Conservation (phyloP, 306 rosid genomes). For the Ammopiptanthus mongolicus region DNA sequence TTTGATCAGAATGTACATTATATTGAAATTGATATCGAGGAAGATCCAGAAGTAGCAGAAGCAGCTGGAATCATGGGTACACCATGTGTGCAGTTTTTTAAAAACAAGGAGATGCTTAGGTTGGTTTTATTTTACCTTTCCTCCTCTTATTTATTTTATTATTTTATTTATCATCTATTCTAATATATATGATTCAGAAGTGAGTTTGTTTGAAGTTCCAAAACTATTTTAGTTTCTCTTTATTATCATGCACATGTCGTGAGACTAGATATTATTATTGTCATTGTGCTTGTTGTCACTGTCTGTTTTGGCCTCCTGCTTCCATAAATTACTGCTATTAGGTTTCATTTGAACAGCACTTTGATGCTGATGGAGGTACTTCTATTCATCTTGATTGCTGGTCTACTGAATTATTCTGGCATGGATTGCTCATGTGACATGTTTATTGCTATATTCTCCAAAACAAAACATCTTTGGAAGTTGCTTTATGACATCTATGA, state of each 20-base stretch:
- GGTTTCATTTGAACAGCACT: not conserved
- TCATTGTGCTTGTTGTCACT: not conserved
- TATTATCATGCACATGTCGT: not conserved
- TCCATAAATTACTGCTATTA: not conserved
- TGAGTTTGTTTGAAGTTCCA: not conserved
- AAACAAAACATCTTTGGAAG: not conserved
- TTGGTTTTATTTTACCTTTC: slow-evolving; percentile 31
- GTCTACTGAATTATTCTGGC: not conserved
- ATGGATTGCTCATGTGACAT: not conserved
- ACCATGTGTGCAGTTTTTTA: slow-evolving; percentile 95
- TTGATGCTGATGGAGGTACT: not conserved
- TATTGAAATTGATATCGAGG: slow-evolving; percentile 95
- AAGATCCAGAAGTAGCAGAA: slow-evolving; percentile 92
- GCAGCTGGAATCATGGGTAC: slow-evolving; percentile 99
- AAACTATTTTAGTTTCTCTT: not conserved
- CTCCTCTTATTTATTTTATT: not conserved
- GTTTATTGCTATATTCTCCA: not conserved
- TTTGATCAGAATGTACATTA: slow-evolving; percentile 83
- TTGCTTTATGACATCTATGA: not conserved
- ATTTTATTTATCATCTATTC: not conserved
- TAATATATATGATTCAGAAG: not conserved
- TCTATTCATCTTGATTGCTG: not conserved
- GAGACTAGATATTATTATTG: not conserved
- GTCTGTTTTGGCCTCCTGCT: not conserved
- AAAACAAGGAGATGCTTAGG: slow-evolving; percentile 88